phyloP scores from a whole-genome alignment of 352 stramenopile genomes.

The Globisporangium okanoganense region DNA sequence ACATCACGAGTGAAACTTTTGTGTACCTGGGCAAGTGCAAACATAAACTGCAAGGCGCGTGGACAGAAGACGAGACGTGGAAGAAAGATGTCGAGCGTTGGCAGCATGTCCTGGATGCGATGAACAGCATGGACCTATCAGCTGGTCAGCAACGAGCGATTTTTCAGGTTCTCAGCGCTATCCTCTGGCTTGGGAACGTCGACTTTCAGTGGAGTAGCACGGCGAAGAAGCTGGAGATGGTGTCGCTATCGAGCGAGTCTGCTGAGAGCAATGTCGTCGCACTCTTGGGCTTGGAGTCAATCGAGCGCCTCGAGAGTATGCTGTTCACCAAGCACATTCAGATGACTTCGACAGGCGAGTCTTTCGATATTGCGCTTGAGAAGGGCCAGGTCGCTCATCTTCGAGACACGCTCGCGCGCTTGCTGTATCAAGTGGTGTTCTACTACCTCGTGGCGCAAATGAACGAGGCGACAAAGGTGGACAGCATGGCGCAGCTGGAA shows the following conservation, averaged over 20 bases:
- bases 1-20: constrained; percentile 35
- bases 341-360: constrained; percentile 44
- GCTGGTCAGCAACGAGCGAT: constrained; percentile 39
- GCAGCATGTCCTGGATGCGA: constrained; percentile 46
- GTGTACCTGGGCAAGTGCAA: constrained; percentile 40
- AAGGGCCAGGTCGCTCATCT: constrained; percentile 41
- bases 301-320: constrained; percentile 30
- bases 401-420: constrained; percentile 48
- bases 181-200: constrained; percentile 74
- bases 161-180: constrained; percentile 59
- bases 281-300: constrained; percentile 29
- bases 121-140: constrained; percentile 41
- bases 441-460: constrained; percentile 37
- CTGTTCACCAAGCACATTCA: constrained; percentile 45
- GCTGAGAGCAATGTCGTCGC: constrained; percentile 25
- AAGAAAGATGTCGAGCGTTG: constrained; percentile 68
- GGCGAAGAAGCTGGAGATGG: constrained; percentile 27
- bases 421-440: constrained; percentile 60
- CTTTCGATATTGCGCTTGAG: constrained; percentile 48
- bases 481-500: constrained; percentile 1
- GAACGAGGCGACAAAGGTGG: constrained; percentile 39
- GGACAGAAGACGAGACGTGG: constrained; percentile 30
- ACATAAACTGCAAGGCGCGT: constrained; percentile 26
- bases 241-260: constrained; percentile 13
- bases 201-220: constrained; percentile 29